A percentile compares a stretch with the other conserved stretches of the same genome.
phyloP scores from a whole-genome alignment of 2,329 filamentous ascomycete genomes.

The Alternaria sp. region DNA sequence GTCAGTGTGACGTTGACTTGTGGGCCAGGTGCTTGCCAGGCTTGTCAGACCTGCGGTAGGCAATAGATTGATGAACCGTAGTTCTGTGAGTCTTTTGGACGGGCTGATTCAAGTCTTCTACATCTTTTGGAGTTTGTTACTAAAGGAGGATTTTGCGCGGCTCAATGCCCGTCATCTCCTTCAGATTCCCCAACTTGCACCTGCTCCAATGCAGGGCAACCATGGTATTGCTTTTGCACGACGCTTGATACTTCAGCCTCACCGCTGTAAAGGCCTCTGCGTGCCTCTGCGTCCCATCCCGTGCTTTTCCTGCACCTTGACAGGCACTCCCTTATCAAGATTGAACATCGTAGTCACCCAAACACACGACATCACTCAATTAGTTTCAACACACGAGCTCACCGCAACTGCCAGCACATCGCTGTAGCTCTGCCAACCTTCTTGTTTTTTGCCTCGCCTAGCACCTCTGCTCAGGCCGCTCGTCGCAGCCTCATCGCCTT shows the following conservation, averaged over 20 bases:
- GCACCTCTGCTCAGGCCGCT: not conserved
- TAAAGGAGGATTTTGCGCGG: not conserved
- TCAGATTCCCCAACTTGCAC: not conserved
- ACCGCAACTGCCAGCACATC: conserved; percentile 6
- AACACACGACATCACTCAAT: not conserved
- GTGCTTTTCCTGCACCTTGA: conserved; percentile 4
- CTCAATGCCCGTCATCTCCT: not conserved
- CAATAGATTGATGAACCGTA: conserved; percentile 11
- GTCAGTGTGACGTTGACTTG: conserved; percentile 19
- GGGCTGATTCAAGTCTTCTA: not conserved
- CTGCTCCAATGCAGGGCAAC: conserved; percentile 1
- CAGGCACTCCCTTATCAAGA: conserved; percentile 2
- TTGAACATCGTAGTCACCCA: not conserved
- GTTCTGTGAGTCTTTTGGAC: conserved; percentile 5
- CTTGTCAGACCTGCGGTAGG: not conserved
- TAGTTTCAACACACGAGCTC: not conserved
- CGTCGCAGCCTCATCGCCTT: not conserved
- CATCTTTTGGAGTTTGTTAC: not conserved
- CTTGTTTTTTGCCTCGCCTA: not conserved
- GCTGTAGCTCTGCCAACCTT: not conserved
- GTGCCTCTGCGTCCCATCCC: not conserved
- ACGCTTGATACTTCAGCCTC: conserved; percentile 4
- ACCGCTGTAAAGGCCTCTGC: not conserved
- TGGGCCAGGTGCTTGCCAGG: conserved; percentile 9
- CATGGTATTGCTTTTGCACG: not conserved